These are phyloP conservation scores for Tympanopsis confertula DNA, from an alignment of 2,329 filamentous ascomycete genomes.

Conservation along the genomic window DNA sequence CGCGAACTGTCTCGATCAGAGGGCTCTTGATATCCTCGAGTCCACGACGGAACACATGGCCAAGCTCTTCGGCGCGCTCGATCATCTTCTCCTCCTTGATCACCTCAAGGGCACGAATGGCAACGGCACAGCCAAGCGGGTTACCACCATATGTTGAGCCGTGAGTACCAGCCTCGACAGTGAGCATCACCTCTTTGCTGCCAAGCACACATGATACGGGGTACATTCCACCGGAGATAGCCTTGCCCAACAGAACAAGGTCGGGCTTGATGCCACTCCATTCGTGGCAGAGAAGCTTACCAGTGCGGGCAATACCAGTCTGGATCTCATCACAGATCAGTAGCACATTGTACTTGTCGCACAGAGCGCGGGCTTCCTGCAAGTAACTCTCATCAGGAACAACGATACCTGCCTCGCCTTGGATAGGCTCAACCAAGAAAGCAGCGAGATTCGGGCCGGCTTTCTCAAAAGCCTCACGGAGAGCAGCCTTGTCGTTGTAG, in stretches of 20 bases:
- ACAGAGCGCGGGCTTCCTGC: conserved; percentile 1
- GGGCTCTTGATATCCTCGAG: conserved; percentile 65
- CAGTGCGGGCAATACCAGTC: conserved; percentile 53
- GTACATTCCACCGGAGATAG: conserved; percentile 96
- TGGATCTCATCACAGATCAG: conserved; percentile 54
- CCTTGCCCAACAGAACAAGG: conserved; percentile 88
- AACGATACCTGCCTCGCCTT: conserved; percentile 1
- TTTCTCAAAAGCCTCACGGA: background rate
- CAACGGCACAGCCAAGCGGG: conserved; percentile 86
- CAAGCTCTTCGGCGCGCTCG: conserved; percentile 68
- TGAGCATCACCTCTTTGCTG: conserved; percentile 85
- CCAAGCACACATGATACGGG: conserved; percentile 90
- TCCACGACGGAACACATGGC: conserved; percentile 71
- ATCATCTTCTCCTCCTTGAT: conserved; percentile 85
- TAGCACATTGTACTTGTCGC: conserved; percentile 37
- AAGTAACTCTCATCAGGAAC: background rate
- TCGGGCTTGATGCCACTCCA: conserved; percentile 95
- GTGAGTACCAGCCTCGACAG: conserved; percentile 90
- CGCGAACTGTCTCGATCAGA: conserved; percentile 71
- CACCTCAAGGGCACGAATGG: conserved; percentile 86
- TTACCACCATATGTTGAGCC: conserved; percentile 98
- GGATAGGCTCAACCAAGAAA: conserved; percentile 1
- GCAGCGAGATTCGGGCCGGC: conserved; percentile 1
- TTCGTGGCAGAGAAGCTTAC: conserved; percentile 70
- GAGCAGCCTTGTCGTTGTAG: conserved; percentile 1